Evolutionary conservation across 1,139 yeast genomes (phyloP).

Genomic region (Kodamaea sp.): DNA sequence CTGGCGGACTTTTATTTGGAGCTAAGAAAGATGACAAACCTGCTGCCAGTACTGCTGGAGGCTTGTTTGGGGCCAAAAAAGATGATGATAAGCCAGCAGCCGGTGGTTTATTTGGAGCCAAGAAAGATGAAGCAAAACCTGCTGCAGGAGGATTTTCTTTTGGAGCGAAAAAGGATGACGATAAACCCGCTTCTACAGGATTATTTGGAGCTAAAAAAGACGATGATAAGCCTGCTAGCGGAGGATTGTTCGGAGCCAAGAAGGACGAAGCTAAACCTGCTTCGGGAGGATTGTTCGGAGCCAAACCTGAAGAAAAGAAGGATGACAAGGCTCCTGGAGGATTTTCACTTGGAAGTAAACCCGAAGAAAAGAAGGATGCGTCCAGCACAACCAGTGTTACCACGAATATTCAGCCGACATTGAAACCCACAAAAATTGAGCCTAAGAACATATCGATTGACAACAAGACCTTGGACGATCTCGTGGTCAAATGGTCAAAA

Average conservation of each 20-base stretch:
- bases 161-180: constrained; percentile 21
- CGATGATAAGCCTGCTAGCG: constrained; percentile 11
- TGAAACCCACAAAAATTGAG: constrained; percentile 52
- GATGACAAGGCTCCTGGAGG: constrained; percentile 14
- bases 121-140: constrained; percentile 13
- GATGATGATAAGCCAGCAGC: constrained; percentile 24
- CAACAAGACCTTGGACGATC: constrained; percentile 89
- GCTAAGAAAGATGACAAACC: constrained; percentile 18
- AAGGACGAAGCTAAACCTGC: constrained; percentile 13
- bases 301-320: constrained; percentile 14
- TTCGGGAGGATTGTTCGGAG: constrained; percentile 27
- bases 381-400: constrained; percentile 12
- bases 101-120: constrained; percentile 29
- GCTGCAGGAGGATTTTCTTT: constrained; percentile 17
- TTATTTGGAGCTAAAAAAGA: constrained; percentile 14
- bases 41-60: constrained; percentile 17
- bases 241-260: constrained; percentile 19
- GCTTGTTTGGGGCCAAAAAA: constrained; percentile 29
- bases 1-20: constrained; percentile 28
- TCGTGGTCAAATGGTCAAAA: constrained; percentile 90
- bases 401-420: constrained; percentile 28
- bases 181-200: constrained; percentile 17
- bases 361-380: constrained; percentile 10
- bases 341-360: constrained; percentile 3
- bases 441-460: constrained; percentile 78